Conservation (phyloP, 2,329 filamentous ascomycete genomes). For the Helminthosporium solani region DNA sequence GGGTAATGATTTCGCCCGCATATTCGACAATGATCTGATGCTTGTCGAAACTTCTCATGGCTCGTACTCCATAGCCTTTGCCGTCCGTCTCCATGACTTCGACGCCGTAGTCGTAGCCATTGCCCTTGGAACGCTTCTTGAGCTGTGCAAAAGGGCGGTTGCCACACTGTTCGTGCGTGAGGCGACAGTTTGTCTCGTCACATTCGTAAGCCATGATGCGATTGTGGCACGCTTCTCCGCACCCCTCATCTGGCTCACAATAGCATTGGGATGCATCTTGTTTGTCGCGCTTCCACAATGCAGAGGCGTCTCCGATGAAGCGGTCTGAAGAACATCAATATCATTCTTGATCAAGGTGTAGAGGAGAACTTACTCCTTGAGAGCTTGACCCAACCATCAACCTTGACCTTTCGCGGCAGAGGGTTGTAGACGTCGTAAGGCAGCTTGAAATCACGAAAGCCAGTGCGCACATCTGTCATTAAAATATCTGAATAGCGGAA, state of each 20-base stretch:
- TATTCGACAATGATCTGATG: constrained; percentile 99
- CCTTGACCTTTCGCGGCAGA: constrained; percentile 82
- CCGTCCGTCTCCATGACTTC: constrained; percentile 90
- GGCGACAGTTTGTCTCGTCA: constrained; percentile 82
- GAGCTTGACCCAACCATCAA: constrained; percentile 88
- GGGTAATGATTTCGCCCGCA: constrained; percentile 94
- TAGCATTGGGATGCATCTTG: constrained; percentile 69
- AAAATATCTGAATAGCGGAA: constrained; percentile 72
- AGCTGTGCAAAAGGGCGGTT: constrained; percentile 88
- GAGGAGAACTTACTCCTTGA: constrained; percentile 70
- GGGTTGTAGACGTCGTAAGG: constrained; percentile 90
- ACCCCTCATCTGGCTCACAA: constrained; percentile 65
- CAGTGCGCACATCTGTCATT: constrained; percentile 53
- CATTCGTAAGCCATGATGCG: constrained; percentile 97
- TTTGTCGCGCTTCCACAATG: constrained; percentile 78
- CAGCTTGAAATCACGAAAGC: constrained; percentile 76
- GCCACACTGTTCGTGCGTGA: constrained; percentile 70
- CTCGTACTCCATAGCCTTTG: constrained; percentile 87
- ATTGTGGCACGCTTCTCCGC: constrained; percentile 89
- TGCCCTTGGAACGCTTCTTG: constrained; percentile 65
- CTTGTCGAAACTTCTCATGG: constrained; percentile 81
- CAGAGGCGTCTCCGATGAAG: constrained; percentile 80
- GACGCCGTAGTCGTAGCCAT: constrained; percentile 87
- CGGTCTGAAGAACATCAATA: constrained; percentile 61
- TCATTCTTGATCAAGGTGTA: constrained; percentile 9